phyloP scores from a whole-genome alignment of 257 asterid genomes.

The Lycium barbarum region DNA sequence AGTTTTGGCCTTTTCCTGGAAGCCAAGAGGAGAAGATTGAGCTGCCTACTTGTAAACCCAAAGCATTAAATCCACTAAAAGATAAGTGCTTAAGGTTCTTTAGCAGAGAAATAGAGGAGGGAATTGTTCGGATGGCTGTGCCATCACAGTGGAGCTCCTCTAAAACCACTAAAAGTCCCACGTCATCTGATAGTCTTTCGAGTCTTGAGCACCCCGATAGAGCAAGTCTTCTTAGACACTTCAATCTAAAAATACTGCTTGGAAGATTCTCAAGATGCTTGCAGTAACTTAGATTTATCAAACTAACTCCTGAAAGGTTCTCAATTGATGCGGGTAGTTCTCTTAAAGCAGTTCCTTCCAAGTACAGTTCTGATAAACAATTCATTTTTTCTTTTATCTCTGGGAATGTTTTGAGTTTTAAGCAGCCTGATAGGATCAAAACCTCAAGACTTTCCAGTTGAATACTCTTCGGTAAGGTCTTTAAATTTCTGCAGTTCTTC shows the following conservation, averaged over 20 bases:
- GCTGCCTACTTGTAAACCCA: neutral
- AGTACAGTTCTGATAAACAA: neutral
- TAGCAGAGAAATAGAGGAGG: too few species aligned
- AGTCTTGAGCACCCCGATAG: constrained; percentile 23
- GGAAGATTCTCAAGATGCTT: neutral
- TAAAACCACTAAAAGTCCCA: constrained; percentile 7
- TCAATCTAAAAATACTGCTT: neutral
- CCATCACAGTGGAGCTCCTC: neutral
- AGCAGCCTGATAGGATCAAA: constrained; percentile 29
- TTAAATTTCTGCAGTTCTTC: constrained; percentile 22
- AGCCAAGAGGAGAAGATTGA: too few species aligned
- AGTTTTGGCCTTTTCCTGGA: neutral
- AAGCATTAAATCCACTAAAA: too few species aligned
- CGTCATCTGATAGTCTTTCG: constrained; percentile 4
- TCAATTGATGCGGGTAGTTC: constrained; percentile 1
- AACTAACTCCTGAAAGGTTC: neutral
- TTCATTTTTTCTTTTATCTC: neutral
- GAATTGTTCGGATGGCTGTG: too few species aligned
- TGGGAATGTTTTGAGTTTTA: constrained; percentile 21
- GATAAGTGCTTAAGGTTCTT: too few species aligned
- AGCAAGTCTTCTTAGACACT: neutral
- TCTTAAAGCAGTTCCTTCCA: constrained; percentile 9
- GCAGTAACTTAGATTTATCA: constrained; percentile 9
- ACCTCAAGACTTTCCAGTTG: neutral
- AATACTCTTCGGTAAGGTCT: constrained; percentile 17